Percentiles rank a stretch among this genome's conserved stretches.
These are phyloP conservation scores for Coemansia reversa DNA, from an alignment of 192 early-diverging fungal species.

Conservation along the genomic window DNA sequence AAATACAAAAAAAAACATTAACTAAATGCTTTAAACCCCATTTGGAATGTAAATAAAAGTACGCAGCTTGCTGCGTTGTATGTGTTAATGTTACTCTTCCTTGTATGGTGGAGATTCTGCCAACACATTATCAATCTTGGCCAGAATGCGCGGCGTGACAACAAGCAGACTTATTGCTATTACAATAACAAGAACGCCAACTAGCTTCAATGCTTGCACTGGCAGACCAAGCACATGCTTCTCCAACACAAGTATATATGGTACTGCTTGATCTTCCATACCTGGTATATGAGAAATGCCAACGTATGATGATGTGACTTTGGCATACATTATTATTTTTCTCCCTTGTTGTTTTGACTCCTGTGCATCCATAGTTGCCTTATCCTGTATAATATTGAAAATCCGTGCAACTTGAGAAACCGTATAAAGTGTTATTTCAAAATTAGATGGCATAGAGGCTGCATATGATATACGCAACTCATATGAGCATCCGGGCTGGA, in stretches of 20 bases:
- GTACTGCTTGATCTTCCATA: conserved; percentile 18
- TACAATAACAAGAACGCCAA: conserved; percentile 28
- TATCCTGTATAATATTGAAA: neutral
- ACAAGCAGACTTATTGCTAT: conserved; percentile 10
- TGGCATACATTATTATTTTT: conserved; percentile 19
- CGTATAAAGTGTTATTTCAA: conserved; percentile 24
- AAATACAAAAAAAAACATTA: conserved; percentile 4
- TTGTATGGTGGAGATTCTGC: conserved; percentile 7
- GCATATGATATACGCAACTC: conserved; percentile 52
- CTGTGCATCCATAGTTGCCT: neutral
- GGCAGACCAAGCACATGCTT: conserved; percentile 42
- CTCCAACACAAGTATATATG: conserved; percentile 36
- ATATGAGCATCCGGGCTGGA: conserved; percentile 15
- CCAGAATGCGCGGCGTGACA: conserved; percentile 22
- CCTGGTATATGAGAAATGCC: conserved; percentile 24
- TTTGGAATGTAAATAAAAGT: neutral
- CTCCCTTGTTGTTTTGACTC: neutral
- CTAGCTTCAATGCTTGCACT: conserved; percentile 31
- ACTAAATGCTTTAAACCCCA: neutral
- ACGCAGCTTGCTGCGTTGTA: neutral
- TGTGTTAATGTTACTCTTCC: neutral
- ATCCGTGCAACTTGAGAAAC: conserved; percentile 1
- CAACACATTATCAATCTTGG: conserved; percentile 16
- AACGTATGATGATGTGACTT: conserved; percentile 23
- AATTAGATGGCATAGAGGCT: conserved; percentile 32